phyloP scores from a whole-genome alignment of 352 stramenopile genomes.

The Phytophthora megakarya region DNA sequence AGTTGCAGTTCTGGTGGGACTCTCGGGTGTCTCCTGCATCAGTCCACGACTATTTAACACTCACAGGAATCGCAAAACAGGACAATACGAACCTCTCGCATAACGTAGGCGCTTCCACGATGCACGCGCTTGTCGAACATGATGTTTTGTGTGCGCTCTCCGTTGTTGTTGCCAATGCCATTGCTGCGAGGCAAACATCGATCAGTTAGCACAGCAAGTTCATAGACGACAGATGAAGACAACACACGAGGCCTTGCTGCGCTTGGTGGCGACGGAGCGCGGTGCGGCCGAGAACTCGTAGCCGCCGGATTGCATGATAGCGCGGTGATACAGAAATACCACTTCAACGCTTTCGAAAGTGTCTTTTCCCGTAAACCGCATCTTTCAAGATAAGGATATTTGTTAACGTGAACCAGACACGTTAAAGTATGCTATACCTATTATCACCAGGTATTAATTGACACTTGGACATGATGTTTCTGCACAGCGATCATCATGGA shows the following conservation, averaged over 20 bases:
- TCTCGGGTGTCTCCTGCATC: conserved; percentile 46
- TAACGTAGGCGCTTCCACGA: conserved; percentile 93
- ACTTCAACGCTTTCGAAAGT: no score
- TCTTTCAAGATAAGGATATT: no score
- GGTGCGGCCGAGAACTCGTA: conserved; percentile 79
- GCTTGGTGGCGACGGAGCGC: conserved; percentile 77
- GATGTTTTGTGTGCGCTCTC: conserved; percentile 85
- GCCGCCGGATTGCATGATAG: conserved; percentile 61
- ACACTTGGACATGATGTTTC: no score
- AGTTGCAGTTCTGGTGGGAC: conserved; percentile 6
- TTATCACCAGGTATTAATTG: no score
- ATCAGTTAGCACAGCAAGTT: not conserved
- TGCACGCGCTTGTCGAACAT: conserved; percentile 95
- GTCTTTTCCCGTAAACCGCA: no score
- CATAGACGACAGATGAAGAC: not conserved
- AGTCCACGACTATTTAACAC: not conserved
- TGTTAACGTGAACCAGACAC: no score
- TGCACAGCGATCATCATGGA: no score
- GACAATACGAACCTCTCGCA: conserved; percentile 45
- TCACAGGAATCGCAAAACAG: not conserved
- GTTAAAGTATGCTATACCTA: no score
- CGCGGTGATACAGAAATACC: no score
- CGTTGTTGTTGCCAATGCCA: conserved; percentile 27
- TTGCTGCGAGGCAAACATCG: conserved; percentile 6
- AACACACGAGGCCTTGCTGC: conserved; percentile 60